These are phyloP conservation scores for Ganoderma multipileum DNA, from an alignment of 1,284 basidiomycete genomes.

Conservation along the genomic window DNA sequence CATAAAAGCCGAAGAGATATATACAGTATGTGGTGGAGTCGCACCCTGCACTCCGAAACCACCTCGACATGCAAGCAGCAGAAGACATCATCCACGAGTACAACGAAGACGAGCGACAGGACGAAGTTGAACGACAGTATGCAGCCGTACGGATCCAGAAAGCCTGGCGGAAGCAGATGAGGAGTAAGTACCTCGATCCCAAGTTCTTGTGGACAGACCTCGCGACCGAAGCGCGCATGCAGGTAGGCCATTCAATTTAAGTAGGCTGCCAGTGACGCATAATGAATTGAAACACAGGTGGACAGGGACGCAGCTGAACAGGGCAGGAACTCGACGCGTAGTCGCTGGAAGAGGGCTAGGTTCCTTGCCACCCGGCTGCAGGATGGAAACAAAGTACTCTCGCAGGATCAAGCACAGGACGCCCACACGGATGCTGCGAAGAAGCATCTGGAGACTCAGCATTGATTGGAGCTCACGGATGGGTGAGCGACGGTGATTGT, in stretches of 20 bases:
- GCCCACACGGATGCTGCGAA: constrained; percentile 39
- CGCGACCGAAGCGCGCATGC: constrained; percentile 45
- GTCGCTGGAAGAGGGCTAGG: constrained; percentile 55
- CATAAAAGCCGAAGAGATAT: background rate
- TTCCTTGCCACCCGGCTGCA: constrained; percentile 51
- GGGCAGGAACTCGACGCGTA: constrained; percentile 50
- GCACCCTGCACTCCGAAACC: background rate
- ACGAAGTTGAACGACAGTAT: constrained; percentile 22
- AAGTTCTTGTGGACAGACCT: constrained; percentile 55
- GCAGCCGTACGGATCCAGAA: constrained; percentile 41
- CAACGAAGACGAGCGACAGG: background rate
- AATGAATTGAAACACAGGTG: constrained; percentile 37
- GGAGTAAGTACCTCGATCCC: constrained; percentile 40
- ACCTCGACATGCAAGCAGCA: constrained; percentile 22
- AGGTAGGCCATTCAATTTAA: constrained; percentile 39
- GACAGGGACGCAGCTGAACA: constrained; percentile 48
- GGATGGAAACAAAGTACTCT: constrained; percentile 50
- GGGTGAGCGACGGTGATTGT: constrained; percentile 43
- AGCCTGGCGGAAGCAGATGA: constrained; percentile 39
- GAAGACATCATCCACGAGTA: constrained; percentile 16
- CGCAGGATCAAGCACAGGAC: constrained; percentile 37
- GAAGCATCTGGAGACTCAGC: constrained; percentile 63
- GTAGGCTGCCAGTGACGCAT: background rate
- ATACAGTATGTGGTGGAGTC: background rate
- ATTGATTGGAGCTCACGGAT: constrained; percentile 75